Evolutionary conservation across 2,329 filamentous ascomycete genomes (phyloP), one percentile per base, ranked within the genome.

Genomic region (Beauveria varroae): DNA sequence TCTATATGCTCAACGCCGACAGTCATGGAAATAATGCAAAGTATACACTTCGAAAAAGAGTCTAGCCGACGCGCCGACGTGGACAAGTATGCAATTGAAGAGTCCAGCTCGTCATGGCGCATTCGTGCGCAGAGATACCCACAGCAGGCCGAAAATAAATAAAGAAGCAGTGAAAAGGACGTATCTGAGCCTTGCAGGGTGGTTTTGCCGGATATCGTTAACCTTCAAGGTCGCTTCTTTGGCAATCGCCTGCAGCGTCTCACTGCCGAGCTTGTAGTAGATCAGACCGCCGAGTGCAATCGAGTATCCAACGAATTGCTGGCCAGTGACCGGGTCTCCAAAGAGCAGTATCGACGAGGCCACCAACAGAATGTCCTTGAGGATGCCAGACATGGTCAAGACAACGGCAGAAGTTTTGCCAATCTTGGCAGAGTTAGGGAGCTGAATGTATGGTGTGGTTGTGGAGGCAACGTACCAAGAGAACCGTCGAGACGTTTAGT

Each of bases 341-440:
- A 90, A 93, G 74, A 93, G 90, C 67, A 90, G 74, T 84, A 93
- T 91, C 63, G 89, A 92, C 51, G 88, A 88, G 56, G 81, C 79
- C 63, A 95, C 90, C 56, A 95, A 86, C 68, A 95, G 82, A 63
- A 95, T 90, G 74, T 95, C 90, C 82, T 95, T 95, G 64, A 95
- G 85, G 44, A 95, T 90, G 79, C 91, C 90, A 71, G 89, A 93
- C 54, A 95, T 87, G 41, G 91, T 95, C 70, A 95, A 87, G 68
- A 93, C 88, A 59, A 95, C 87, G 58, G 30, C 90, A 1, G 90
- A 93, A 18, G 90, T 95, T 80, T 90, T 93, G 79, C 90, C 90
- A 71, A 95, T 95, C 89, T 93, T 14, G 66, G 66, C 51, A 9
- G n/a, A 8, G 20, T 62, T 30, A 12, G 63, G 78, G 68, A 77